Base-by-base conservation (phyloP, 2,329 filamentous ascomycete genomes). In the Metarhizium album region DNA sequence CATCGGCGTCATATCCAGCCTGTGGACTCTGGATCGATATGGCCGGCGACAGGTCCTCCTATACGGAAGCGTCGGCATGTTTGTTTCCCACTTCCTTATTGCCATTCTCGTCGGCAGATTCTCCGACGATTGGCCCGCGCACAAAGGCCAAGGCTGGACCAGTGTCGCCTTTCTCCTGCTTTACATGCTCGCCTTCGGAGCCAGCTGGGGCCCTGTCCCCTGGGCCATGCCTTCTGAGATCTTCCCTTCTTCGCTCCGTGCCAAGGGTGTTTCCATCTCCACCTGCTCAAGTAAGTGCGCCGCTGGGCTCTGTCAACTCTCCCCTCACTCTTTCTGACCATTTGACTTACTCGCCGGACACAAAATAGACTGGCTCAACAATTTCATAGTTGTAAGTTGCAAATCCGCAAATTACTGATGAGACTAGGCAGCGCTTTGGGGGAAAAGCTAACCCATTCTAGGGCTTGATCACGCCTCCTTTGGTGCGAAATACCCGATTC, bases 221-320 rank as follows among this genome's bases (percentile, higher is more conserved):
- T 76, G 70, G 73, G 70, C 66, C 3, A 62, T 75, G 57, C 62
- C 74, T 0, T 60, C 71, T 5, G 82, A 86, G 58, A 77, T 85
- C 9, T 86, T 84, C 60, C 78, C 82, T 0, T 74, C 73, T 0
- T 77, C 75, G 2, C 67, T 83, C 1, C 70, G 82, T 9, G 79
- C 81, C 1, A 84, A 86, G 60, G 82, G 82, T 24, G 77, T 82
- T 2, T 77, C 80, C 0, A 67, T 83, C 11, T 74, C 74, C 0
- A 81, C 78, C 0, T 77, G 72, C 53, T 74, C 74, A 1, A 83
- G 59, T 63, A 62, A 40, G 57, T 54, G 8, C 1, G 3, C 3
- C 33, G 33, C 33, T 2, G 33, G 11, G 11, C 11, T 16, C 2
- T 35, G 14, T 16, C 4, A 35, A 2, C 33, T 35, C 1, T 16